Base-by-base conservation (phyloP, 768 basidiomycete genomes). In the Inosperma sp. region DNA sequence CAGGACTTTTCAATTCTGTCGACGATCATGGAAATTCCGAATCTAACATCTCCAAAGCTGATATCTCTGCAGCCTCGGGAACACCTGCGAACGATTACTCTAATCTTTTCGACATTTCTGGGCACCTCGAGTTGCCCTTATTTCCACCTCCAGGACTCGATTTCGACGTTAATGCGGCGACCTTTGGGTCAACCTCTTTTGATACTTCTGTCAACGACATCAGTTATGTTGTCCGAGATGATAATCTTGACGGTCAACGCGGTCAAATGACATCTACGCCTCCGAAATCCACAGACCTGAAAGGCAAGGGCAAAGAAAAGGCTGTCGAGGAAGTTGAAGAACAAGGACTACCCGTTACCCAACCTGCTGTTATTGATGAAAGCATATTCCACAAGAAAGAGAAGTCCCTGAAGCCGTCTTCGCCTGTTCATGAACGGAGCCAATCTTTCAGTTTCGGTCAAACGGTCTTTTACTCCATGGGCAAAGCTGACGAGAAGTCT, bases 401-500 rank as follows among this genome's bases (percentile, higher is more conserved):
- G 42, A 72, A 68, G 46, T 60, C 68, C 2, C 68, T 72, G 7
- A 66, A 65, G 16, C 55, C 75, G 2, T 64, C 69, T 14, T 50
- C 66, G 5, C 61, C 67, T 0, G 62, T 73, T 7, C 77, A 78
- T 44, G 81, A 83, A 48, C 79, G 82, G 26, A 82, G 80, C 55
- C 76, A 82, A n/a, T 84, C 83, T 1, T 84, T 83, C 64, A 83
- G 80, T 60, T 76, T 82, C 47, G 83, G 82, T 2, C 81, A 83
- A 59, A 78, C 80, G 1, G 67, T 81, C 10, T 84, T 84, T 63
- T 80, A 75, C 55, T 81, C 83, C 4, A 68, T 78, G 56, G 65
- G 62, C 7, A 66, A 37, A 57, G 21, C 49, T 55, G 56, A 59
- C 13, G 51, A 50, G 7, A 59, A 61, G n/a, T 53, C 56, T 9